Percentiles rank a stretch among this genome's conserved stretches.
Evolutionary conservation across 768 basidiomycete species (phyloP).

Genomic region (Boletus rufocinnamomeus): DNA sequence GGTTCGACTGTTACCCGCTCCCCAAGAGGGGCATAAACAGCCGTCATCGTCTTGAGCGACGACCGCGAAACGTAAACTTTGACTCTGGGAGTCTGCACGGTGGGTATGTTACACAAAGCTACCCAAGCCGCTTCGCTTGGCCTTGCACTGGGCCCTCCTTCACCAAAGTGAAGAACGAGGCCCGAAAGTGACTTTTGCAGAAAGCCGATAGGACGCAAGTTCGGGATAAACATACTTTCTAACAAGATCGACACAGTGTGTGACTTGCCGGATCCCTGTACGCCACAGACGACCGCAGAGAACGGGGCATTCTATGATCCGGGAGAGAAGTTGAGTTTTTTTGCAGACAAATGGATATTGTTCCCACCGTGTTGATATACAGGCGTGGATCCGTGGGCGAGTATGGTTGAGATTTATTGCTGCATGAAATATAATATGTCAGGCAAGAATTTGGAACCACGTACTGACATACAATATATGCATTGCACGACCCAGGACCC

Average conservation of each 20-base stretch:
- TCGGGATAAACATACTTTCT: conserved; percentile 68
- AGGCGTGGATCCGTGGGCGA: conserved; percentile 49
- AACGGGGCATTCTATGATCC: conserved; percentile 64
- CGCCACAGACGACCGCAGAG: conserved; percentile 74
- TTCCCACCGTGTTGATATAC: conserved; percentile 66
- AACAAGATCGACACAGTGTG: conserved; percentile 69
- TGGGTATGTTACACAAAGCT: conserved; percentile 39
- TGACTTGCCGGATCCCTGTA: conserved; percentile 76
- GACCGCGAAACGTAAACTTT: conserved; percentile 62
- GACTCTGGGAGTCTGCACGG: conserved; percentile 35
- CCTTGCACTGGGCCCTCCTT: conserved; percentile 56
- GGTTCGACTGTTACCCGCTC: conserved; percentile 52
- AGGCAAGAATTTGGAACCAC: background rate
- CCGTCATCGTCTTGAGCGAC: conserved; percentile 60
- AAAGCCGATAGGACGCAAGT: conserved; percentile 48
- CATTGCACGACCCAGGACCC: conserved; percentile 55
- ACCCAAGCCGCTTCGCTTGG: conserved; percentile 73
- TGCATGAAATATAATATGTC: conserved; percentile 21
- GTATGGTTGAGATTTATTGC: conserved; percentile 34
- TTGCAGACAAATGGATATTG: background rate
- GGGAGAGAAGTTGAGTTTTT: background rate
- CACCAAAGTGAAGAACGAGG: conserved; percentile 69
- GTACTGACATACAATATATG: conserved; percentile 44
- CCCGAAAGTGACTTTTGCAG: conserved; percentile 59
- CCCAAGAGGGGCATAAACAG: conserved; percentile 56